Conservation (phyloP, 768 basidiomycete species). For the Amanita exitialis region DNA sequence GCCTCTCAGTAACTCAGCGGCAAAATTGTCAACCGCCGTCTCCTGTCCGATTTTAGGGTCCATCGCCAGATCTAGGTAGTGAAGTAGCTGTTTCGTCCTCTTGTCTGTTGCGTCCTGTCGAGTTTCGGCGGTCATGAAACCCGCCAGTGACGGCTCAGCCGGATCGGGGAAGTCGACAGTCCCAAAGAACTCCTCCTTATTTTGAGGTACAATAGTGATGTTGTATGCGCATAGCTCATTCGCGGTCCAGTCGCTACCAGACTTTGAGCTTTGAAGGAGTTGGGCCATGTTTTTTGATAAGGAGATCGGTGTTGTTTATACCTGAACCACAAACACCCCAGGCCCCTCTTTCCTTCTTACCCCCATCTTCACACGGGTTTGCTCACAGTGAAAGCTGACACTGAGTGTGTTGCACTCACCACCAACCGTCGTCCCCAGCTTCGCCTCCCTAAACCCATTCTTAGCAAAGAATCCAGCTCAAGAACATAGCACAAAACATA, state of each 20-base stretch:
- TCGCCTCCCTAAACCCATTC: too few species aligned
- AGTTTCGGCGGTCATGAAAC: constrained; percentile 12
- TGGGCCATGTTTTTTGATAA: not conserved
- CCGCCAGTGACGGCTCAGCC: constrained; percentile 8
- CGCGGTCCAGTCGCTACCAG: constrained; percentile 17
- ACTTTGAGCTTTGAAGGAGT: constrained; percentile 13
- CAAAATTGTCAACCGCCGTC: constrained; percentile 16
- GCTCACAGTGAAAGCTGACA: too few species aligned
- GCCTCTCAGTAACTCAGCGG: constrained; percentile 10
- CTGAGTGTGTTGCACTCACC: too few species aligned
- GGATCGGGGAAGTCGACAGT: constrained; percentile 10
- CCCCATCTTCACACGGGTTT: too few species aligned
- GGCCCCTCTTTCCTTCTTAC: too few species aligned
- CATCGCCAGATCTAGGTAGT: constrained; percentile 15
- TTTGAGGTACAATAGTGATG: constrained; percentile 10
- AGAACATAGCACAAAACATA: too few species aligned
- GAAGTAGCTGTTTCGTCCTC: constrained; percentile 12
- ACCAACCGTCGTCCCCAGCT: too few species aligned
- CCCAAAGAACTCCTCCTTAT: constrained; percentile 14
- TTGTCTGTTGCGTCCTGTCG: constrained; percentile 13
- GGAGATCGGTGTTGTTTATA: too few species aligned
- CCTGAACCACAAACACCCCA: too few species aligned
- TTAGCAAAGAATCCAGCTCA: too few species aligned
- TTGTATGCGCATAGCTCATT: constrained; percentile 15
- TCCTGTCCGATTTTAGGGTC: constrained; percentile 14